phyloP scores from a whole-genome alignment of 2,329 filamentous ascomycete species.

The Arachnomyces sp. region DNA sequence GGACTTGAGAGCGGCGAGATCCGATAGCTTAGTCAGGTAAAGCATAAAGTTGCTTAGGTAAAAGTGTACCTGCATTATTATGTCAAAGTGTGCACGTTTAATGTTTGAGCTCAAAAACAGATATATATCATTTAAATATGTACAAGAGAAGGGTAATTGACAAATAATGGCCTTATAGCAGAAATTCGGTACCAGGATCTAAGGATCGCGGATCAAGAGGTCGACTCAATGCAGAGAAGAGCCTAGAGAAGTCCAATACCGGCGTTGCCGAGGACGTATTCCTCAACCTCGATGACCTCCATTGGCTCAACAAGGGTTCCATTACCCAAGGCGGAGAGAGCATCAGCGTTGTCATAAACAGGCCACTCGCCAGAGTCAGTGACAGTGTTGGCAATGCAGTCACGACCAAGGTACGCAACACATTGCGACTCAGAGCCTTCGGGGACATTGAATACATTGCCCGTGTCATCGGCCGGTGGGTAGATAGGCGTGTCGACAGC shows the following conservation, averaged over 20 bases:
- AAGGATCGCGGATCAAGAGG: too few relatives aligned
- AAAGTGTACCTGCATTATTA: too few relatives aligned
- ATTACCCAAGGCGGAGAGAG: constrained; percentile 23
- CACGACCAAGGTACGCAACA: constrained; percentile 19
- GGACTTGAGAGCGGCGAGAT: too few relatives aligned
- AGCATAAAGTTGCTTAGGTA: too few relatives aligned
- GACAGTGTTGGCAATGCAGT: constrained; percentile 22
- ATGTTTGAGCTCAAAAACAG: too few relatives aligned
- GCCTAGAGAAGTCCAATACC: constrained; percentile 15
- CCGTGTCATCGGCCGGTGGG: constrained; percentile 18
- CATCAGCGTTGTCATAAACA: constrained; percentile 17
- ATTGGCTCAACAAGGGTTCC: constrained; percentile 23
- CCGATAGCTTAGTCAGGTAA: too few relatives aligned
- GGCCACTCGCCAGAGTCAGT: constrained; percentile 23
- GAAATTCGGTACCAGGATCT: too few relatives aligned
- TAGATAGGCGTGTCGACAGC: constrained; percentile 31
- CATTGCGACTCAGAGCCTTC: constrained; percentile 14
- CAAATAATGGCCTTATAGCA: too few relatives aligned
- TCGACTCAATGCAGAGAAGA: too few relatives aligned
- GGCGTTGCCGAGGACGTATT: constrained; percentile 23
- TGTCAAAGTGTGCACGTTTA: too few relatives aligned
- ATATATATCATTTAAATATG: too few relatives aligned
- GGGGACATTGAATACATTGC: constrained; percentile 22
- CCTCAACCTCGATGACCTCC: constrained; percentile 18
- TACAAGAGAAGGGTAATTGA: too few relatives aligned